Percentiles rank a stretch among this genome's conserved stretches.
Conservation (phyloP, 768 basidiomycete genomes). For the Lyophyllum atratum region DNA sequence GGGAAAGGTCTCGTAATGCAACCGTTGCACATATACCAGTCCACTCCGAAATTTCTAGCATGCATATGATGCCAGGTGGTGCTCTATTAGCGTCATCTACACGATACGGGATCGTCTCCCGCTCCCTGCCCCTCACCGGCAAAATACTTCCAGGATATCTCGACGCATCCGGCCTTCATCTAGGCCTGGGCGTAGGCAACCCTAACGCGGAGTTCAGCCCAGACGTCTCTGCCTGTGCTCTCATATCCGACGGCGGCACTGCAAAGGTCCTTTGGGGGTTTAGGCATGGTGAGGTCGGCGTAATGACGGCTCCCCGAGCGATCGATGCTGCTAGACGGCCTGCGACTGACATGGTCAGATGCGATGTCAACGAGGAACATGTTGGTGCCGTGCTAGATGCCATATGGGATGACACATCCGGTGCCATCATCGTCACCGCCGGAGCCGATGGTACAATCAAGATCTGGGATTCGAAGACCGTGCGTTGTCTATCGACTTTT, state of each 20-base stretch:
- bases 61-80: slow-evolving; percentile 59
- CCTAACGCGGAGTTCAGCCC: slow-evolving; percentile 77
- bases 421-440: slow-evolving; percentile 46
- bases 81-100: slow-evolving; percentile 65
- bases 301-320: slow-evolving; percentile 56
- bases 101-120: slow-evolving; percentile 69
- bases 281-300: slow-evolving; percentile 63
- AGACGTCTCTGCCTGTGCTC: slow-evolving; percentile 57
- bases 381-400: slow-evolving; percentile 58
- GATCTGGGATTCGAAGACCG: slow-evolving; percentile 64
- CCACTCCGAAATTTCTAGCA: slow-evolving; percentile 53
- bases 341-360: slow-evolving; percentile 47
- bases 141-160: slow-evolving; percentile 71
- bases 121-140: slow-evolving; percentile 71
- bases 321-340: slow-evolving; percentile 55
- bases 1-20: slow-evolving; percentile 62
- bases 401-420: slow-evolving; percentile 44
- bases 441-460: slow-evolving; percentile 70
- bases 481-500: slow-evolving; percentile 68
- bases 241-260: slow-evolving; percentile 64
- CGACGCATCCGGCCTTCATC: slow-evolving; percentile 59
- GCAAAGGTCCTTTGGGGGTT: slow-evolving; percentile 78
- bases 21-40: slow-evolving; percentile 67
- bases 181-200: slow-evolving; percentile 66
- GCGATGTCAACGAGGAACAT: slow-evolving; percentile 61